phyloP scores from a whole-genome alignment of 2,329 filamentous ascomycete genomes.

The Hypoxylon sp. region DNA sequence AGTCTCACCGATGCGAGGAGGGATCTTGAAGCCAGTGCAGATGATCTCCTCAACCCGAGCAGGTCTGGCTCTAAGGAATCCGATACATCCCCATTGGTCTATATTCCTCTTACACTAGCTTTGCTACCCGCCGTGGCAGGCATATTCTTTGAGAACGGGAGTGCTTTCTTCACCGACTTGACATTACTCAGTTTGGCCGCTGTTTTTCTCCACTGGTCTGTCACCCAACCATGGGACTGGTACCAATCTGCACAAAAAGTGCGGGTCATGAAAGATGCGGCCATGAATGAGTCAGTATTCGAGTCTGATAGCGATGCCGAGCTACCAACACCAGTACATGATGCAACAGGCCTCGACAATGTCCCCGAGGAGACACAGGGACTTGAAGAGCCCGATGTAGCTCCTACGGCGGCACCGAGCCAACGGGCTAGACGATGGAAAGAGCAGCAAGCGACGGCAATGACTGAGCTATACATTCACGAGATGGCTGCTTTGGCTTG shows the following conservation, averaged over 20 bases:
- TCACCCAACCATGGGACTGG: slow-evolving; percentile 90
- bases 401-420: slow-evolving; percentile 19
- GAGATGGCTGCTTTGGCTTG: slow-evolving; percentile 81
- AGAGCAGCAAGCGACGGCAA: slow-evolving; percentile 58
- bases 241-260: slow-evolving; percentile 79
- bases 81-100: slow-evolving; percentile 80
- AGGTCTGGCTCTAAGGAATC: slow-evolving; percentile 57
- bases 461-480: slow-evolving; percentile 78
- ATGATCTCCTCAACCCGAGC: slow-evolving; percentile 75
- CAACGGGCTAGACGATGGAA: slow-evolving; percentile 47
- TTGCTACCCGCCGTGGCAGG: slow-evolving; percentile 89
- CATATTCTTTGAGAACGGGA: slow-evolving; percentile 86
- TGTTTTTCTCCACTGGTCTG: slow-evolving; percentile 92
- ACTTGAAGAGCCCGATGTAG: slow-evolving; percentile 24
- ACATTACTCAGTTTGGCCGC: slow-evolving; percentile 84
- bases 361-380: slow-evolving; percentile 63
- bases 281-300: slow-evolving; percentile 58
- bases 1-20: slow-evolving; percentile 77
- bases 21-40: slow-evolving; percentile 75
- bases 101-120: slow-evolving; percentile 85
- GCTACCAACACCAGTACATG: slow-evolving; percentile 30
- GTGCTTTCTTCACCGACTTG: slow-evolving; percentile 85
- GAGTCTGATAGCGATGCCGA: slow-evolving; percentile 65
- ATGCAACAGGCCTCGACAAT: slow-evolving; percentile 56
- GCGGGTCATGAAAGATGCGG: slow-evolving; percentile 65